Conservation (phyloP, 176 grass and related monocot species). For the Miscanthus lutarioriparius region DNA sequence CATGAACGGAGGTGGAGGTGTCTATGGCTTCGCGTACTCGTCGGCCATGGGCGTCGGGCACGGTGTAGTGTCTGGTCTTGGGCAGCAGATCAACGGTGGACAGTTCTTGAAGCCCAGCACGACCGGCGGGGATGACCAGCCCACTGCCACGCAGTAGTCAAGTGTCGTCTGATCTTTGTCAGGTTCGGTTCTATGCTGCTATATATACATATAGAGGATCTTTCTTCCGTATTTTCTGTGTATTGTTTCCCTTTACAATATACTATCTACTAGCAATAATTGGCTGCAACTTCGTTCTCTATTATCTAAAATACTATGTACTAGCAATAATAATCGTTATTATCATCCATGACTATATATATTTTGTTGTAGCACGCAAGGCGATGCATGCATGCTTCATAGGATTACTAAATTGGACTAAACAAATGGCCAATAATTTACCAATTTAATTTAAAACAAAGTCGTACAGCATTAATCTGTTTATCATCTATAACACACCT, state of each 20-base stretch:
- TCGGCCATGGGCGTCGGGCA: constrained; percentile 42
- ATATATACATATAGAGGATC: neutral
- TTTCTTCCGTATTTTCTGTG: neutral
- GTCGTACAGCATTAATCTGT: neutral
- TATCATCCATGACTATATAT: neutral
- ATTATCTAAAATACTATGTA: no score
- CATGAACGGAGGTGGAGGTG: constrained; percentile 20
- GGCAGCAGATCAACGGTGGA: constrained; percentile 18
- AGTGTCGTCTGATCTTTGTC: neutral
- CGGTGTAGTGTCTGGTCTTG: constrained; percentile 39
- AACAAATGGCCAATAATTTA: neutral
- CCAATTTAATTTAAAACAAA: neutral
- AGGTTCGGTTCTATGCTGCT: constrained; percentile 22
- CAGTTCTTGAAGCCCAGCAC: constrained; percentile 68
- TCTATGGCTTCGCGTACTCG: constrained; percentile 51
- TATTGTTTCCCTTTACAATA: neutral
- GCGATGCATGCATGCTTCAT: neutral
- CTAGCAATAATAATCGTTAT: neutral
- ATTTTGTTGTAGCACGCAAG: neutral
- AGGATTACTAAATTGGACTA: neutral
- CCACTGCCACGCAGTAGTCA: constrained; percentile 42
- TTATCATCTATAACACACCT: neutral
- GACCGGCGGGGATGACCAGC: constrained; percentile 56
- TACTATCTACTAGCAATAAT: neutral
- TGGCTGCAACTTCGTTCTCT: no score